These are phyloP conservation scores for Erysiphe neolycopersici DNA, from an alignment of 2,329 filamentous ascomycete species.

Conservation along the genomic window DNA sequence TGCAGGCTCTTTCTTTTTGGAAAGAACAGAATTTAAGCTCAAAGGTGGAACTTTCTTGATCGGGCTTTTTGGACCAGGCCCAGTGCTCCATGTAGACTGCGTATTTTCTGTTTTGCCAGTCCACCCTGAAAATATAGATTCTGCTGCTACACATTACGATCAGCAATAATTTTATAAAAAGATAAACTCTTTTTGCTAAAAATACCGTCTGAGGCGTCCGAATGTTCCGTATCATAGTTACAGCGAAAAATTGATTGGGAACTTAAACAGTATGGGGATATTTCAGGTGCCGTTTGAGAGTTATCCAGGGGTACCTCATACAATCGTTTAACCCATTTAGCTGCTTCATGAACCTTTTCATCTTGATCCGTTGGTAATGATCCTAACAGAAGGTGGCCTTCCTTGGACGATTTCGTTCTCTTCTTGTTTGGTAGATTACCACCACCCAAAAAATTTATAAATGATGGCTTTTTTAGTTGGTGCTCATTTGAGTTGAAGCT, in stretches of 20 bases:
- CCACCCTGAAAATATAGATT: slow-evolving; percentile 21
- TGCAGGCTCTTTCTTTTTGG: slow-evolving; percentile 17
- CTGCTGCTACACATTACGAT: slow-evolving; percentile 9
- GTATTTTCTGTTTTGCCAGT: slow-evolving; percentile 15
- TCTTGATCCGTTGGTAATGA: not conserved
- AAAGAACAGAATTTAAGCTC: slow-evolving; percentile 18
- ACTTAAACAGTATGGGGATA: not conserved
- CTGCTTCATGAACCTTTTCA: not conserved
- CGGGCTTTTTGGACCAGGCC: slow-evolving; percentile 8
- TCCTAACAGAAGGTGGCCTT: not conserved
- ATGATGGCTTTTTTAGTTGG: slow-evolving; percentile 1
- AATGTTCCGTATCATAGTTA: slow-evolving; percentile 4
- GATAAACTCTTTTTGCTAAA: not conserved
- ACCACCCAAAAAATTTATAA: slow-evolving; percentile 3
- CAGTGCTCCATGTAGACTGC: slow-evolving; percentile 14
- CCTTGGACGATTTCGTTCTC: not conserved
- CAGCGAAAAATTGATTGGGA: not conserved
- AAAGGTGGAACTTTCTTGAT: slow-evolving; percentile 16
- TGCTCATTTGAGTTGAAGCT: slow-evolving; percentile 3
- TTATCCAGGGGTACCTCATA: not conserved
- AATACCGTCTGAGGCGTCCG: slow-evolving; percentile 8
- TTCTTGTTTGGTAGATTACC: not conserved
- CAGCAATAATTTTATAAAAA: not conserved
- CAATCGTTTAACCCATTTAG: not conserved
- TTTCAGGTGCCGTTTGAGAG: not conserved